Evolutionary conservation across 2,329 filamentous ascomycete genomes (phyloP), one percentile per base, ranked within the genome.

Genomic region (Bretziella fagacearum): DNA sequence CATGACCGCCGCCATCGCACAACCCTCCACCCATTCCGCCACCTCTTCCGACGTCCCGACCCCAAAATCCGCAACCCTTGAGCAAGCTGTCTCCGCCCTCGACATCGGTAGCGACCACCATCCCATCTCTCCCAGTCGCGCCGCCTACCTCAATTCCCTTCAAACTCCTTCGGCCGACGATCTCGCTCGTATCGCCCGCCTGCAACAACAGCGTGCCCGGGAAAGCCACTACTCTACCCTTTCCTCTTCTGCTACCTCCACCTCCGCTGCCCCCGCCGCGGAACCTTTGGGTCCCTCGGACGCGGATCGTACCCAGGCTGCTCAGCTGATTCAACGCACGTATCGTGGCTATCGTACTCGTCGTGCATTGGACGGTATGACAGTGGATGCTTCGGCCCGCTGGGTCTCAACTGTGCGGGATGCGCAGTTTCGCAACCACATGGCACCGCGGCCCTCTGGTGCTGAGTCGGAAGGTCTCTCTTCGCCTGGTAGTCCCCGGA

Each of bases 301-400:
- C 22, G 47, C 44, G 22, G 41, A 44, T 25, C 39, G 44, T 25
- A 57, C 61, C 22, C 62, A 65, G 43, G 75, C 75, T 2, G 74
- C 74, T 3, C 65, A 63, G 18, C 56, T 74, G 22, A 79, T 79
- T 40, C 75, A 84, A 65, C 75, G 79, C 54, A 81, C 78, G 22
- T 93, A 86, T 58, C 71, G 85, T 27, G 84, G 84, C 4, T 84
- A 93, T 60, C 71, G 81, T 46, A 70, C 74, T 42, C 71, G 84
- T 36, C 66, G 84, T 41, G 78, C 84, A 59, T 66, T 91, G 55
- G 61, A 73, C 33, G 84, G 84, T 0, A 66, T 80, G 53, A 72
- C 73, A 1, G 59, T 93, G 27, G 73, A 82, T 59, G 71, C 82
- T n/a, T 73, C 69, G 25, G 77, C 77, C 25, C 67, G 82, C 55